Evolutionary conservation across 2,329 filamentous ascomycete species (phyloP), one percentile per base, ranked within the genome.

Genomic region (Pezicula carpinea): DNA sequence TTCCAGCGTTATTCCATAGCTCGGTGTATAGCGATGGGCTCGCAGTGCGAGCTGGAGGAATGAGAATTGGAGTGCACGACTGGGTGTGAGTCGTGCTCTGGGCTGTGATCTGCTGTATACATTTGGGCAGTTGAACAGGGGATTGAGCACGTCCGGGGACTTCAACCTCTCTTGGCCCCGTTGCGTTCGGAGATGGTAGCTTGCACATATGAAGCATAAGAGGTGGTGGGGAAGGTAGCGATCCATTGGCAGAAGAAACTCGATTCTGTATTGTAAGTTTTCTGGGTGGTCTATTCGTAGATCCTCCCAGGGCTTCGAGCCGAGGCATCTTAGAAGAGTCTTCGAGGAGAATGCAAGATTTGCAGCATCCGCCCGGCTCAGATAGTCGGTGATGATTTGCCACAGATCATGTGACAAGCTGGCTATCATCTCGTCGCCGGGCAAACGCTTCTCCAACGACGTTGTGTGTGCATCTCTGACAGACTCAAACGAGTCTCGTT

Each of bases 31-130:
- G n/a, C 68, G 68, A 47, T 69, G 63, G 4, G 71, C 69, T 26
- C 79, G 72, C 35, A 75, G 64, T 4, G 66, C 70, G n/a, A 83
- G 70, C 58, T 83, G 80, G 2, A 79, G 69, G 51, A 81, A 82
- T 11, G 75, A 63, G 60, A 79, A 82, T 2, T 77, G 76, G 0
- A 83, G 65, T n/a, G 64, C 70, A 44, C 79, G 74, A 34, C 70
- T 74, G 31, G 76, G 72, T 5, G 75, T 73, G 21, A 83, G 69
- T 6, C 79, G 71, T 19, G 72, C 71, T 21, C 75, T 72, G 2
- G 79, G 74, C 5, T 29, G 26, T 1, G 74, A 14, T 64, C 63
- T 5, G 72, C 62, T 76, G 23, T 67, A 70, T 32, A 69, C 67
- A 44, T 76, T 73, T 1, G 77, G 76, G 56, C 80, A 83, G 36